These are phyloP conservation scores for Agrostemma githago DNA, from an alignment of 148 eudicot genomes.

Conservation along the genomic window DNA sequence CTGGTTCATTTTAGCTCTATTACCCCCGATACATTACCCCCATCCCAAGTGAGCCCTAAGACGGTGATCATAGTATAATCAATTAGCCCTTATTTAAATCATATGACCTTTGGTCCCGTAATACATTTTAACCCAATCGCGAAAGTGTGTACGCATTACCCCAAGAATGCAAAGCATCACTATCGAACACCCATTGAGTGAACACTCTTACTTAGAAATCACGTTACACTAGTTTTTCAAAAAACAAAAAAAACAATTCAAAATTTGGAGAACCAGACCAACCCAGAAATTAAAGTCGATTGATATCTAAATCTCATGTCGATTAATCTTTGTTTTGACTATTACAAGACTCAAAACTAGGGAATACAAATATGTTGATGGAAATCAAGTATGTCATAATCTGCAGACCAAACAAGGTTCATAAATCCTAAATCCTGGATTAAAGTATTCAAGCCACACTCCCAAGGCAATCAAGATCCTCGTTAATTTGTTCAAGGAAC, in stretches of 20 bases:
- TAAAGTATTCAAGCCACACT: background rate
- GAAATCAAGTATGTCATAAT: background rate
- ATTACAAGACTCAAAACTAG: background rate
- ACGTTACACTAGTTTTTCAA: background rate
- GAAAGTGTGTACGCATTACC: background rate
- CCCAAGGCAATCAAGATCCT: background rate
- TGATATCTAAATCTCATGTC: background rate
- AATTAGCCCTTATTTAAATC: background rate
- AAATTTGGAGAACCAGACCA: no score
- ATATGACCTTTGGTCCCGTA: background rate
- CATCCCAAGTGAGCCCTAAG: no score
- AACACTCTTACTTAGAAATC: constrained; percentile 2
- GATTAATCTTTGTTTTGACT: background rate
- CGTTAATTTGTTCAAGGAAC: background rate
- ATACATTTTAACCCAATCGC: background rate
- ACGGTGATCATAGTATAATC: no score
- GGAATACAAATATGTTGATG: background rate
- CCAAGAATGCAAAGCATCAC: constrained; percentile 4
- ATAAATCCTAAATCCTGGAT: background rate
- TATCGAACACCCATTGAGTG: background rate
- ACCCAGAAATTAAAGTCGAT: background rate
- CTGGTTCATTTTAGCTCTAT: no score
- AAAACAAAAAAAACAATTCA: no score
- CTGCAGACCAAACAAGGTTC: background rate
- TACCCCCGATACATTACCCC: no score